Evolutionary conservation across 768 basidiomycete species (phyloP).

Genomic region (Hemileccinum rubropunctum): DNA sequence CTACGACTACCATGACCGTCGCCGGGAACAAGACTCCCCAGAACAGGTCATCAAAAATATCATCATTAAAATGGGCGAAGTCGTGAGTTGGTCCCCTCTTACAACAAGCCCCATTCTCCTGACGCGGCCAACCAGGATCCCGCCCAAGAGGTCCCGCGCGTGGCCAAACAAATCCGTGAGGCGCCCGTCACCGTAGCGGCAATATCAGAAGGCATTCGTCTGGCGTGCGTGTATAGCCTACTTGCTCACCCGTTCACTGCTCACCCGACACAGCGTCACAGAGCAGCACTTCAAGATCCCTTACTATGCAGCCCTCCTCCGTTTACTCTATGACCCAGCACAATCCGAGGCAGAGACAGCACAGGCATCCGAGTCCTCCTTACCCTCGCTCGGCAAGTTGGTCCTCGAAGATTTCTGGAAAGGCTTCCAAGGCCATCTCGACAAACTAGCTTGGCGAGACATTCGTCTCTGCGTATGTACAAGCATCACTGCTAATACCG

Average conservation of each 20-base stretch:
- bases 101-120: not conserved
- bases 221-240: conserved; percentile 46
- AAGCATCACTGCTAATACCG: not conserved
- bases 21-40: conserved; percentile 68
- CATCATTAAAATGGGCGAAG: conserved; percentile 77
- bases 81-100: conserved; percentile 50
- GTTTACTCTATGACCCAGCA: conserved; percentile 54
- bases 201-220: conserved; percentile 71
- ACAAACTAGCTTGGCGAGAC: conserved; percentile 89
- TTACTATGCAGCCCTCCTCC: conserved; percentile 79
- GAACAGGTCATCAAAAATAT: conserved; percentile 66
- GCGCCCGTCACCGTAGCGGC: conserved; percentile 56
- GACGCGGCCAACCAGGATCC: conserved; percentile 49
- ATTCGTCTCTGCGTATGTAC: conserved; percentile 77
- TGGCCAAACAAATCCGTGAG: conserved; percentile 65
- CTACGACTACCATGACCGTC: conserved; percentile 56
- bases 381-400: conserved; percentile 57
- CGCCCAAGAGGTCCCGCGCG: conserved; percentile 61
- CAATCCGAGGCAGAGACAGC: conserved; percentile 33
- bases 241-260: not conserved
- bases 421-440: conserved; percentile 84
- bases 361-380: conserved; percentile 28
- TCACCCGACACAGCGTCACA: conserved; percentile 54
- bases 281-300: conserved; percentile 95
- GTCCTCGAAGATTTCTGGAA: conserved; percentile 89